Percentiles rank a stretch among this genome's conserved stretches.
Evolutionary conservation across 2,329 filamentous ascomycete species (phyloP).

Genomic region (Cadophora gregata): DNA sequence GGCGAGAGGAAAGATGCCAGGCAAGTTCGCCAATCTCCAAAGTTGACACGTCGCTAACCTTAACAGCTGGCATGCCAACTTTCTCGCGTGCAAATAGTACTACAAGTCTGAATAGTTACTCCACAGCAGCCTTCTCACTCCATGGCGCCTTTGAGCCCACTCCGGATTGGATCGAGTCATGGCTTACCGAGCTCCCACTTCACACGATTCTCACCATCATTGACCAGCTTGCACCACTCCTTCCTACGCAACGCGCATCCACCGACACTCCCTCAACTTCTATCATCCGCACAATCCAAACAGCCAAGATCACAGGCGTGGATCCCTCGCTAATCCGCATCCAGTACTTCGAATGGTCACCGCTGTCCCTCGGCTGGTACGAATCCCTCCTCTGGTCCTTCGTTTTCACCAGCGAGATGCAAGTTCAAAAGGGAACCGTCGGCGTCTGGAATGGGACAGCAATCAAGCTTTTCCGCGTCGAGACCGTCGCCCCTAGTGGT

Average conservation of each 20-base stretch:
- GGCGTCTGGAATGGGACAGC: conserved; percentile 93
- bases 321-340: conserved; percentile 77
- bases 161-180: conserved; percentile 86
- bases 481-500: conserved; percentile 80
- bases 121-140: conserved; percentile 61
- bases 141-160: conserved; percentile 77
- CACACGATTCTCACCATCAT: conserved; percentile 85
- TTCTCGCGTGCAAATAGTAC: conserved; percentile 93
- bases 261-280: conserved; percentile 52
- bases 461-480: conserved; percentile 88
- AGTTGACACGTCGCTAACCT: conserved; percentile 27
- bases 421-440: conserved; percentile 82
- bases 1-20: conserved; percentile 90
- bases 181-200: conserved; percentile 89
- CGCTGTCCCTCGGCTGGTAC: conserved; percentile 91
- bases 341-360: conserved; percentile 94
- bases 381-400: conserved; percentile 94
- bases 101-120: conserved; percentile 75
- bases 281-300: conserved; percentile 60
- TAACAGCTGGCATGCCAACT: conserved; percentile 68
- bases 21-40: conserved; percentile 29
- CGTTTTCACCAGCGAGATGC: conserved; percentile 89
- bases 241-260: conserved; percentile 55
- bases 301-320: conserved; percentile 70
- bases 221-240: conserved; percentile 63